Conservation (phyloP, 805 yeast genomes). For the Tetrapisispora arboricola region DNA sequence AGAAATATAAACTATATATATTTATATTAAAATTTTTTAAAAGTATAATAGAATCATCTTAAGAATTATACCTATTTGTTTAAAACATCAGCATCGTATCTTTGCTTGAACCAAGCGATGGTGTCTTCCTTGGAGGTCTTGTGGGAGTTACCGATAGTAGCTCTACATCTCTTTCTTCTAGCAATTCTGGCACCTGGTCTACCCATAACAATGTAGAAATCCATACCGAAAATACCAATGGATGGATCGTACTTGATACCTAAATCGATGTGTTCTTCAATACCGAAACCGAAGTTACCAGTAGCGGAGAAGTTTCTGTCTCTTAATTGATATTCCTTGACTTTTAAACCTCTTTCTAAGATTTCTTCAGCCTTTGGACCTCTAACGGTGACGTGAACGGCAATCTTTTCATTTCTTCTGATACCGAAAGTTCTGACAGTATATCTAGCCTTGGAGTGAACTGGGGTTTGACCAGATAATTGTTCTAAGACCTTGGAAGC, state of each 20-base stretch:
- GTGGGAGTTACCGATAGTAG: constrained; percentile 87
- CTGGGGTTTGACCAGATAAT: constrained; percentile 99
- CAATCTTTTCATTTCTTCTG: constrained; percentile 99
- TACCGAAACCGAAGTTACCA: constrained; percentile 99
- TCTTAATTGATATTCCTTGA: constrained; percentile 96
- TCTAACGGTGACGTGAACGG: constrained; percentile 98
- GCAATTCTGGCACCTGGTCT: constrained; percentile 99
- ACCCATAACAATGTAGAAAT: constrained; percentile 98
- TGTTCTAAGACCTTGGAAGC: constrained; percentile 99
- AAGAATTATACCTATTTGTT: constrained; percentile 43
- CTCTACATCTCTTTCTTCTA: constrained; percentile 93
- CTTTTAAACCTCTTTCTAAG: constrained; percentile 99
- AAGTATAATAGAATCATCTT: neutral
- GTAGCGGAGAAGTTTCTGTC: constrained; percentile 93
- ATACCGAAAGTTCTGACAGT: constrained; percentile 99
- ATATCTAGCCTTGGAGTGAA: constrained; percentile 99
- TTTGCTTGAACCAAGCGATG: constrained; percentile 98
- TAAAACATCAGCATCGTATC: constrained; percentile 97
- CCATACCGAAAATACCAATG: constrained; percentile 99
- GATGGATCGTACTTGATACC: constrained; percentile 99
- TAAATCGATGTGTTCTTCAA: constrained; percentile 97
- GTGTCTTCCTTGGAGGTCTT: constrained; percentile 86
- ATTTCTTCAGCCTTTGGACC: constrained; percentile 99
- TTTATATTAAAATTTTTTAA: no score
- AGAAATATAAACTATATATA: neutral